These are phyloP conservation scores for Abortiporus biennis DNA, from an alignment of 1,284 basidiomycete species.

Conservation along the genomic window DNA sequence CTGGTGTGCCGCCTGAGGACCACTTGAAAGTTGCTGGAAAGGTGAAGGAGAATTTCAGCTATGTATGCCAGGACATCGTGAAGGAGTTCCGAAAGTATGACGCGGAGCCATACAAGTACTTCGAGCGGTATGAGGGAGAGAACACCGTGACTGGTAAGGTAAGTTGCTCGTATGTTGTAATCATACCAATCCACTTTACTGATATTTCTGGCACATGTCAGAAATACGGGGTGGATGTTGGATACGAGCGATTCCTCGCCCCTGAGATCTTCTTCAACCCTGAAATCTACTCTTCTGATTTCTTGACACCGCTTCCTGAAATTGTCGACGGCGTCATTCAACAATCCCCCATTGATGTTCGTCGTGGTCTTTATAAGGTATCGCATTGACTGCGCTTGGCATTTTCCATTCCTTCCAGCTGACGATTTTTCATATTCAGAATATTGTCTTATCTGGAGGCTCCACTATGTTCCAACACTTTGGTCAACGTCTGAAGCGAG, in stretches of 20 bases:
- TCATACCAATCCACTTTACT: neutral
- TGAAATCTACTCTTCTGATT: conserved; percentile 97
- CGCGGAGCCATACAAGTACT: conserved; percentile 93
- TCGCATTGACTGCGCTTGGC: neutral
- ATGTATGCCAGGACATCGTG: conserved; percentile 99
- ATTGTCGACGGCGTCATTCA: conserved; percentile 98
- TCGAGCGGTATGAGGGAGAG: conserved; percentile 92
- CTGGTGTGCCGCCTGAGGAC: conserved; percentile 92
- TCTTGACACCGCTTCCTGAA: conserved; percentile 93
- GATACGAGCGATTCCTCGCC: conserved; percentile 98
- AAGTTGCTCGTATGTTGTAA: conserved; percentile 24
- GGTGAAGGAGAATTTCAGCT: conserved; percentile 98
- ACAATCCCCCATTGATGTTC: conserved; percentile 92
- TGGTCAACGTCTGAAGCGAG: conserved; percentile 91
- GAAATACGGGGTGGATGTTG: conserved; percentile 91
- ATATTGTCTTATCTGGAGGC: conserved; percentile 93
- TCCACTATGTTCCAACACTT: conserved; percentile 99
- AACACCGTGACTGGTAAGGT: conserved; percentile 90
- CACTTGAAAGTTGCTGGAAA: conserved; percentile 88
- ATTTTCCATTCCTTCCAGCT: conserved; percentile 1
- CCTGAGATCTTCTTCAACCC: conserved; percentile 99
- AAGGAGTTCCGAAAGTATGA: conserved; percentile 99
- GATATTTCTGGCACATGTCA: conserved; percentile 24
- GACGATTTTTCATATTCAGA: conserved; percentile 35
- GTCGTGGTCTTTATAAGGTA: conserved; percentile 92